phyloP scores from a whole-genome alignment of 305 asterid genomes.

The Rubia balearica region DNA sequence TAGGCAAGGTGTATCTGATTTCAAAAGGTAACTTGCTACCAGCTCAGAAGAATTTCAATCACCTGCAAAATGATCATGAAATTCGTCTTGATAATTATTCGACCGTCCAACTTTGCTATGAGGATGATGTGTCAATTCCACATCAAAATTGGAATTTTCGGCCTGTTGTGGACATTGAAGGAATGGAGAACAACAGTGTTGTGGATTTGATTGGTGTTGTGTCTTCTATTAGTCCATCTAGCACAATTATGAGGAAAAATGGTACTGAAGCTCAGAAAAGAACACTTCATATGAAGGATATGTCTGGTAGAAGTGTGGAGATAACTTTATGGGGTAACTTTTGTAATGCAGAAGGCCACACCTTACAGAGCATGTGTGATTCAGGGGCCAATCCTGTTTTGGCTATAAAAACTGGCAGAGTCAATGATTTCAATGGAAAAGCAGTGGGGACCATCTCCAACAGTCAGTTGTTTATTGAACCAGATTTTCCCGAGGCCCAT shows the following conservation, averaged over 20 bases:
- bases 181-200: conserved; percentile 52
- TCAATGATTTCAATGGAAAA: conserved; percentile 43
- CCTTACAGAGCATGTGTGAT: conserved; percentile 68
- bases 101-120: conserved; percentile 58
- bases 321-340: conserved; percentile 84
- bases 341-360: conserved; percentile 70
- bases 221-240: conserved; percentile 56
- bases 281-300: conserved; percentile 74
- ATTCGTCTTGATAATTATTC: conserved; percentile 64
- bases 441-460: conserved; percentile 41
- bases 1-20: conserved; percentile 62
- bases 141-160: conserved; percentile 76
- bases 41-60: conserved; percentile 72
- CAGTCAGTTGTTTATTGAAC: conserved; percentile 68
- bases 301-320: conserved; percentile 52
- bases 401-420: conserved; percentile 80
- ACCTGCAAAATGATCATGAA: conserved; percentile 75
- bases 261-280: conserved; percentile 79
- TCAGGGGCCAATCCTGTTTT: conserved; percentile 72
- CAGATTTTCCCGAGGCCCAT: conserved; percentile 79
- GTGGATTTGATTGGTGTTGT: conserved; percentile 80
- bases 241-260: conserved; percentile 74
- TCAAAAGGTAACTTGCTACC: conserved; percentile 67
- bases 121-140: conserved; percentile 71
- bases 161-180: conserved; percentile 63